These are phyloP conservation scores for Amborella trichopoda DNA, from an alignment of 164 flowering plant genomes.

Conservation along the genomic window DNA sequence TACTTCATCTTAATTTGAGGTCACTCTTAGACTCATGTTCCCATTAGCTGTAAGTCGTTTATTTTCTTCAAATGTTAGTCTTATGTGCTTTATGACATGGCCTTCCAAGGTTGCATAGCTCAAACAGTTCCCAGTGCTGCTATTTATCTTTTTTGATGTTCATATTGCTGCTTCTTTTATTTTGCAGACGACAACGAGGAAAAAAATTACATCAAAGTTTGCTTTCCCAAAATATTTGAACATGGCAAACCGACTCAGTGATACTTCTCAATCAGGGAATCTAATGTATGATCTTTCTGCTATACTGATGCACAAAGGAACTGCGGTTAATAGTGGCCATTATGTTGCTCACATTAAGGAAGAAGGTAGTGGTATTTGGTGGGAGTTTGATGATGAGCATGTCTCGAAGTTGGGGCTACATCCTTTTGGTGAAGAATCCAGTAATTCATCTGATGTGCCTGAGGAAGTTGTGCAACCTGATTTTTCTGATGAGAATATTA, in stretches of 20 bases:
- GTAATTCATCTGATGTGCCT: conserved; percentile 29
- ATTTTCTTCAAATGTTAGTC: no score
- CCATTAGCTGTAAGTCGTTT: background rate
- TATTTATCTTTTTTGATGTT: no score
- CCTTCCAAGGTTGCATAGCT: no score
- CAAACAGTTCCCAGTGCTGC: no score
- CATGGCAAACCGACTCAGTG: conserved; percentile 55
- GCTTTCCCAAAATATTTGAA: conserved; percentile 67
- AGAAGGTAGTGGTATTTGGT: conserved; percentile 73
- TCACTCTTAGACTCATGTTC: background rate
- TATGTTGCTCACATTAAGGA: conserved; percentile 89
- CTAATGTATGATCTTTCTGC: conserved; percentile 75
- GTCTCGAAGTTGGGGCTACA: conserved; percentile 70
- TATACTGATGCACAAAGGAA: conserved; percentile 84
- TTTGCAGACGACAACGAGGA: conserved; percentile 76
- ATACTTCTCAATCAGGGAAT: conserved; percentile 25
- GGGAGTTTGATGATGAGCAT: conserved; percentile 96
- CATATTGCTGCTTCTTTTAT: conserved; percentile 2
- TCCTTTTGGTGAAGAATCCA: conserved; percentile 71
- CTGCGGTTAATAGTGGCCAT: conserved; percentile 93
- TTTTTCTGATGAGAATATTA: conserved; percentile 18
- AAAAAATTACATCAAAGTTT: conserved; percentile 77
- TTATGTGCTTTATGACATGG: no score
- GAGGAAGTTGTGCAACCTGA: conserved; percentile 17
- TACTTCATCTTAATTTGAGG: conserved; percentile 9